Evolutionary conservation across 2,329 filamentous ascomycete genomes (phyloP), one percentile per base, ranked within the genome.

Genomic region (Microdochium nivale): DNA sequence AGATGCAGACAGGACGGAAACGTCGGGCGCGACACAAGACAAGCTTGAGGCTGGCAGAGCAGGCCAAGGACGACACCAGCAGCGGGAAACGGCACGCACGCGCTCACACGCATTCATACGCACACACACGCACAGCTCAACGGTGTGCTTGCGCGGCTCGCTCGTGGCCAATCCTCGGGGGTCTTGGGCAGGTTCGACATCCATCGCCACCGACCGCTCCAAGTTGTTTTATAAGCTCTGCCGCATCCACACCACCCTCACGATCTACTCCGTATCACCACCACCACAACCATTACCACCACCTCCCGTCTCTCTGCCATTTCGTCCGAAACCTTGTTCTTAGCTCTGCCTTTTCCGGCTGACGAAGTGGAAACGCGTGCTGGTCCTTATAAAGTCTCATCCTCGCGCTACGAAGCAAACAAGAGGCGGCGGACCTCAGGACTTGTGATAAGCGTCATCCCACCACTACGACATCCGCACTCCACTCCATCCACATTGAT

Each of bases 1-100:
- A 60, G 54, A 52, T 58, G 54, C 57, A 63, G 59, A 65, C 27
- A 30, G 5, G 11, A 30, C 27, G 5, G 27, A 5, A n/a, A 5
- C 27, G 27, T 30, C 27, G 27, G 27, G 27, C 27, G 27, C n/a
- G n/a, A n/a, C n/a, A n/a, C n/a, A n/a, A n/a, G n/a, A n/a, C n/a
- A n/a, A n/a, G n/a, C n/a, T n/a, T n/a, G n/a, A n/a, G n/a, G n/a
- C n/a, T n/a, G n/a, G n/a, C 27, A 30, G 27, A 30, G 27, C 27
- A 30, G 27, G 27, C 27, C 5, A 30, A 30, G 27, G 27, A 30
- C 5, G 11, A 30, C 5, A 30, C 5, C 5, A 30, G 11, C 27
- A 30, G 27, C 27, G 27, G 27, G 5, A 30, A 11, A 11, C 27
- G 27, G 27, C 27, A 30, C 27, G 27, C 27, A 30, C n/a, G n/a